A percentile compares a stretch with the other conserved stretches of the same genome.
Conservation (phyloP, 2,329 filamentous ascomycete species). For the Fusarium albidum region DNA sequence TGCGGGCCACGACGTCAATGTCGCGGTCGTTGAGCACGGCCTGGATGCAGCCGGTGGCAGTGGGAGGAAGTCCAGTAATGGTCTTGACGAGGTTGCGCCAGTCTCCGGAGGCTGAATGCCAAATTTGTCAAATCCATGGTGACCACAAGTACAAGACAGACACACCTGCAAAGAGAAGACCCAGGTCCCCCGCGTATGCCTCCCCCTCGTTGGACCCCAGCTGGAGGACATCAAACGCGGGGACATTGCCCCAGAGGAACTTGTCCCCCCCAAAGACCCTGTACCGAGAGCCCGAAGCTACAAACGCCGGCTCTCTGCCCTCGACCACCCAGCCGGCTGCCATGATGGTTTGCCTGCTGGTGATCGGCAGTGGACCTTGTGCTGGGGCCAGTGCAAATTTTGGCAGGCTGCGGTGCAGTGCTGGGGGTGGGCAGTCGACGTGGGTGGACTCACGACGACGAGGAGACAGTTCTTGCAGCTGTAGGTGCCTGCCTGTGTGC, state of each 20-base stretch:
- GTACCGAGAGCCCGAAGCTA: fast-evolving
- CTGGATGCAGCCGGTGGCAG: not conserved
- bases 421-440: too few species aligned
- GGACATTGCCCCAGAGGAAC: slow-evolving; percentile 11
- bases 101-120: slow-evolving; percentile 24
- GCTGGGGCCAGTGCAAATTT: not conserved
- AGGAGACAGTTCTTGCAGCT: too few species aligned
- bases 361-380: slow-evolving; percentile 1
- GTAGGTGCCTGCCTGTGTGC: too few species aligned
- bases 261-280: slow-evolving; percentile 1
- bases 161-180: slow-evolving; percentile 18
- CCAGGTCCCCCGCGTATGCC: not conserved
- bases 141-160: too few species aligned
- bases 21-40: slow-evolving; percentile 16
- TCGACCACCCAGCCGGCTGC: slow-evolving; percentile 1
- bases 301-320: not conserved
- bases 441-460: too few species aligned
- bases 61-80: not conserved
- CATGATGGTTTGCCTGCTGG: not conserved
- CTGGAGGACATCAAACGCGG: slow-evolving; percentile 17
- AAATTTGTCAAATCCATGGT: too few species aligned
- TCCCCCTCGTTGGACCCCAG: slow-evolving; percentile 14
- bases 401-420: too few species aligned
- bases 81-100: slow-evolving; percentile 16
- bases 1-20: slow-evolving; percentile 16